Conservation (phyloP, 2,329 filamentous ascomycete species). For the Corynespora cassiicola region DNA sequence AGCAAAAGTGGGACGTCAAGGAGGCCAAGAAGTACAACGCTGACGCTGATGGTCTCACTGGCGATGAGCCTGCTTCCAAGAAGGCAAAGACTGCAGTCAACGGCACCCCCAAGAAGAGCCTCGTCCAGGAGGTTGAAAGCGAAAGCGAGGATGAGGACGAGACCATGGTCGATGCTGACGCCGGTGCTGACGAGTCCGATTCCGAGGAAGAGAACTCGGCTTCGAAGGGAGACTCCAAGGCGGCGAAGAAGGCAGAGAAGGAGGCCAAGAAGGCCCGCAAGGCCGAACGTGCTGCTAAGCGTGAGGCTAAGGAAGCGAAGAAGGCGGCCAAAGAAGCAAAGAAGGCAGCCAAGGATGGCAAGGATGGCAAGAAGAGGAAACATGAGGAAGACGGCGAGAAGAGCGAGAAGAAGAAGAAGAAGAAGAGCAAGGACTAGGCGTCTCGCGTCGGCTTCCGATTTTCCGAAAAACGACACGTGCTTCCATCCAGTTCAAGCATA, state of each 20-base stretch:
- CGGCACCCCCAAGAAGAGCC: conserved; percentile 47
- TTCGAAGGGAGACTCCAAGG: conserved; percentile 43
- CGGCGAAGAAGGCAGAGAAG: conserved; percentile 49
- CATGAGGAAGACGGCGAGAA: conserved; percentile 57
- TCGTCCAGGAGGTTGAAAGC: conserved; percentile 57
- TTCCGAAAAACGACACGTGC: too few relatives aligned
- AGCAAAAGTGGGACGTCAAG: conserved; percentile 86
- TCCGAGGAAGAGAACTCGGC: conserved; percentile 36
- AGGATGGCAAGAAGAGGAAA: conserved; percentile 58
- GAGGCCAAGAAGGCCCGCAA: conserved; percentile 53
- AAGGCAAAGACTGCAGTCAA: conserved; percentile 57
- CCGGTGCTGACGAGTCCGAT: conserved; percentile 45
- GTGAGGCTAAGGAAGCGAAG: conserved; percentile 58
- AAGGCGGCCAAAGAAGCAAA: conserved; percentile 59
- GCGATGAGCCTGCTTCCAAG: conserved; percentile 68
- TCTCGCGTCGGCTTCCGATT: neutral
- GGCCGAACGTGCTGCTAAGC: conserved; percentile 46
- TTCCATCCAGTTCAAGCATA: too few relatives aligned
- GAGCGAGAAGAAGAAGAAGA: conserved; percentile 72
- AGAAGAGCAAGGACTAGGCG: conserved; percentile 58
- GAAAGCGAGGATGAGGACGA: conserved; percentile 51
- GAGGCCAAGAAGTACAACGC: conserved; percentile 93
- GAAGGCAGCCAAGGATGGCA: conserved; percentile 63
- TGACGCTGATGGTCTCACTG: conserved; percentile 84
- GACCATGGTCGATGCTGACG: conserved; percentile 44